Percentiles rank a stretch among this genome's conserved stretches.
phyloP scores from a whole-genome alignment of 805 yeast species.

The Grigorovia yakushimaensis region DNA sequence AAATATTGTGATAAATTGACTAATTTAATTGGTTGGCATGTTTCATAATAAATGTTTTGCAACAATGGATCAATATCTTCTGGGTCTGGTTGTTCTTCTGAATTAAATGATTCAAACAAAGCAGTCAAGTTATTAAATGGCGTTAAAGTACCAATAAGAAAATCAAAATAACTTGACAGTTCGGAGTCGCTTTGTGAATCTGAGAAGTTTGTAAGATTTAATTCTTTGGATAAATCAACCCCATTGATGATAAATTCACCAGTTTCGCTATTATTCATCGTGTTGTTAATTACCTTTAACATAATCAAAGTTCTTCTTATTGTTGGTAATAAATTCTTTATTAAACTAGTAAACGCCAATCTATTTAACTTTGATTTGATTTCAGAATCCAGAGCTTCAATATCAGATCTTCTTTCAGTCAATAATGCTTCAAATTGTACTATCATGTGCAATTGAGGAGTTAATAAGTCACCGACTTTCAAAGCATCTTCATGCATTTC shows the following conservation, averaged over 20 bases:
- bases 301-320: constrained; percentile 27
- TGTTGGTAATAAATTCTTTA: constrained; percentile 15
- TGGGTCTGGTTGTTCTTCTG: not conserved
- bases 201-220: not conserved
- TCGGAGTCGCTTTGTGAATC: not conserved
- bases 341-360: constrained; percentile 3
- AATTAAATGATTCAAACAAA: not conserved
- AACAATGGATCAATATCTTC: not conserved
- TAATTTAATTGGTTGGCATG: constrained; percentile 46
- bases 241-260: constrained; percentile 19
- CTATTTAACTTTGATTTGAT: not conserved
- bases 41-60: constrained; percentile 23
- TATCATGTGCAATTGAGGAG: not conserved
- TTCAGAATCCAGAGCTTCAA: not conserved
- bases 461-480: not conserved
- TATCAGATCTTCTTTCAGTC: not conserved
- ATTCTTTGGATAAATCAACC: constrained; percentile 8
- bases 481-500: not conserved
- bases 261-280: constrained; percentile 20
- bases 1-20: constrained; percentile 42
- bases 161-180: constrained; percentile 9
- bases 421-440: not conserved
- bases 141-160: constrained; percentile 11
- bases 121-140: constrained; percentile 6
- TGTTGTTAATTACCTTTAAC: constrained; percentile 23